phyloP scores from a whole-genome alignment of 2,329 filamentous ascomycete species.

The Pyricularia sp. region DNA sequence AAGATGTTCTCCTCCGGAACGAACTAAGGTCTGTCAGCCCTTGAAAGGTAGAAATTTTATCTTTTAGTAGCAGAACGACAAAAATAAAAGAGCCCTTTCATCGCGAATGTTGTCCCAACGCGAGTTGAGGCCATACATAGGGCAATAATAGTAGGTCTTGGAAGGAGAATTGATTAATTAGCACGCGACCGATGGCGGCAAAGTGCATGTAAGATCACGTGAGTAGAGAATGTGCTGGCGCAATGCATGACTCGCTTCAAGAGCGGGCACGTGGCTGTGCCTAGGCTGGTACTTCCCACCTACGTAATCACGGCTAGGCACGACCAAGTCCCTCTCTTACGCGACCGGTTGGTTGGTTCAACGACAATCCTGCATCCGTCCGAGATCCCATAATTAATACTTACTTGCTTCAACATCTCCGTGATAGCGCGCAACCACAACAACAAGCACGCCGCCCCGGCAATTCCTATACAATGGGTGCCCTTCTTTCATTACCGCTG shows the following conservation, averaged over 20 bases:
- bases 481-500: conserved; percentile 79
- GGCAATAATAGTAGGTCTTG: too few relatives aligned
- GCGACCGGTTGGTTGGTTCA: background rate
- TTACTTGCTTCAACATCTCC: background rate
- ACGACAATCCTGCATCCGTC: background rate
- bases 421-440: background rate
- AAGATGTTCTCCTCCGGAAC: too few relatives aligned
- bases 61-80: too few relatives aligned
- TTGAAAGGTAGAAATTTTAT: too few relatives aligned
- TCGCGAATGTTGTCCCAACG: too few relatives aligned
- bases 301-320: background rate
- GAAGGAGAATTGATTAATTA: background rate
- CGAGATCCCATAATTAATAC: background rate
- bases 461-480: conserved; percentile 58
- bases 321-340: background rate
- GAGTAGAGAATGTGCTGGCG: background rate
- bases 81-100: too few relatives aligned
- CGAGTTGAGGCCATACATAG: too few relatives aligned
- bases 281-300: background rate
- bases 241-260: background rate
- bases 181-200: background rate
- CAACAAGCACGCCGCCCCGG: background rate
- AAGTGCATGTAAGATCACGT: background rate
- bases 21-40: too few relatives aligned
- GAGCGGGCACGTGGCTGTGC: background rate